Evolutionary conservation across 257 asterid species (phyloP).

Genomic region (Nicotiana sylvestris): DNA sequence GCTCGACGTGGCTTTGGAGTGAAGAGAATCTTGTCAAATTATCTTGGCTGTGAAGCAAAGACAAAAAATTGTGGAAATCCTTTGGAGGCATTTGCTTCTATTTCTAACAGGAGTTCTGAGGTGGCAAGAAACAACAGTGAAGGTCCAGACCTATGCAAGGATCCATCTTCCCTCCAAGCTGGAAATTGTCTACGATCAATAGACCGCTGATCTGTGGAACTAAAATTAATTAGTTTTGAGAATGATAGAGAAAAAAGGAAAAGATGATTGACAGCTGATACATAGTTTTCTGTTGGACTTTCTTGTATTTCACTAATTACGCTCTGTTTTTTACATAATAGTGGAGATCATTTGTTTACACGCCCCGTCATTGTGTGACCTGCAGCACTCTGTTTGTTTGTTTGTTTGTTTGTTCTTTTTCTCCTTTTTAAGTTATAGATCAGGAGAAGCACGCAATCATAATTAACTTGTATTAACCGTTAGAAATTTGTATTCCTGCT

Average conservation of each 20-base stretch:
- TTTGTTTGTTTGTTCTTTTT: background rate
- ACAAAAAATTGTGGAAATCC: constrained; percentile 32
- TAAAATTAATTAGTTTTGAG: background rate
- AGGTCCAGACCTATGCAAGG: constrained; percentile 15
- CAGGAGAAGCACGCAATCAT: background rate
- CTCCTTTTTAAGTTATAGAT: background rate
- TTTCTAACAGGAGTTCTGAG: constrained; percentile 32
- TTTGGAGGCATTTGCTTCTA: constrained; percentile 32
- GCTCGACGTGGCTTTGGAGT: constrained; percentile 75
- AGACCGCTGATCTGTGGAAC: constrained; percentile 8
- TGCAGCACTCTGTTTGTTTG: background rate
- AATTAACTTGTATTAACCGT: too few relatives aligned
- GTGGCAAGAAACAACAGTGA: background rate
- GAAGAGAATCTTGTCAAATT: constrained; percentile 60
- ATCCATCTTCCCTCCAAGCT: constrained; percentile 10
- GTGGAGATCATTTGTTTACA: background rate
- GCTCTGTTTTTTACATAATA: background rate
- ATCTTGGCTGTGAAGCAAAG: constrained; percentile 61
- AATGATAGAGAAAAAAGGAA: constrained; percentile 5
- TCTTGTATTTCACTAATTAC: background rate
- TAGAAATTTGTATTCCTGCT: too few relatives aligned
- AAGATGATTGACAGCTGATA: background rate
- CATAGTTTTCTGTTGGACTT: background rate
- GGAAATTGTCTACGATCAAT: constrained; percentile 18
- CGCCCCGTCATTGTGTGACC: background rate